These are phyloP conservation scores for button mushroom (Agaricus bisporus) DNA, from an alignment of 768 basidiomycete genomes.

Conservation along the genomic window DNA sequence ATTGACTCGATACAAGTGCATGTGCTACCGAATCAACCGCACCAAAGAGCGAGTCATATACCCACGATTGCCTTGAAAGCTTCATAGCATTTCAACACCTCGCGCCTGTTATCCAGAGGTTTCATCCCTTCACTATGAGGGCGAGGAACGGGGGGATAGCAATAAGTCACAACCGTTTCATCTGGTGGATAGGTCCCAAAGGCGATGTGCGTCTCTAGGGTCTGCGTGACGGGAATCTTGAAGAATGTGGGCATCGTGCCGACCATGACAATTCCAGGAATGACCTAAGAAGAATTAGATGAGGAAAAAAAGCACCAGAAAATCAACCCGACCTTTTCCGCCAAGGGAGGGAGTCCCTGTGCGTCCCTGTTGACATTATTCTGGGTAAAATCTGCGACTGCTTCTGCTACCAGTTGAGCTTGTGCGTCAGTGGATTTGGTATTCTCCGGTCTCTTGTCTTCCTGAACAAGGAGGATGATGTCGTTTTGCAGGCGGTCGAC, in stretches of 20 bases:
- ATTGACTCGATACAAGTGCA: no score
- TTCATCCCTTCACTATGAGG: slow-evolving; percentile 23
- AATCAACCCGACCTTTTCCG: neutral
- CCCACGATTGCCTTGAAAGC: slow-evolving; percentile 17
- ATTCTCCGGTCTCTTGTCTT: slow-evolving; percentile 12
- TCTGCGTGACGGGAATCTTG: slow-evolving; percentile 20
- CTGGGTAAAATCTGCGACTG: slow-evolving; percentile 16
- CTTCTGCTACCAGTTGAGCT: slow-evolving; percentile 15
- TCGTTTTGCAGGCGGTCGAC: slow-evolving; percentile 13
- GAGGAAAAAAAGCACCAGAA: no score
- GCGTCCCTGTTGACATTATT: slow-evolving; percentile 19
- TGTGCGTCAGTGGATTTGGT: slow-evolving; percentile 4
- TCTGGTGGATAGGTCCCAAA: slow-evolving; percentile 14
- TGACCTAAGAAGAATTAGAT: slow-evolving; percentile 10
- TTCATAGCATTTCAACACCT: slow-evolving; percentile 23
- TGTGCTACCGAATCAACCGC: neutral
- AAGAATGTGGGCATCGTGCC: slow-evolving; percentile 25
- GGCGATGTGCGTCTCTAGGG: slow-evolving; percentile 14
- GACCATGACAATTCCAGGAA: slow-evolving; percentile 25
- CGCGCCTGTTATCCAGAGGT: slow-evolving; percentile 21
- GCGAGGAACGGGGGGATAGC: slow-evolving; percentile 17
- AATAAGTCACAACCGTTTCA: slow-evolving; percentile 16
- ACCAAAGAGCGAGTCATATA: no score
- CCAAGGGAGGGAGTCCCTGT: slow-evolving; percentile 10
- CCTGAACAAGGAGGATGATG: slow-evolving; percentile 16